Percentiles rank a stretch among this genome's conserved stretches.
Conservation (phyloP, 345 rosid genomes). For the Kandelia obovata region DNA sequence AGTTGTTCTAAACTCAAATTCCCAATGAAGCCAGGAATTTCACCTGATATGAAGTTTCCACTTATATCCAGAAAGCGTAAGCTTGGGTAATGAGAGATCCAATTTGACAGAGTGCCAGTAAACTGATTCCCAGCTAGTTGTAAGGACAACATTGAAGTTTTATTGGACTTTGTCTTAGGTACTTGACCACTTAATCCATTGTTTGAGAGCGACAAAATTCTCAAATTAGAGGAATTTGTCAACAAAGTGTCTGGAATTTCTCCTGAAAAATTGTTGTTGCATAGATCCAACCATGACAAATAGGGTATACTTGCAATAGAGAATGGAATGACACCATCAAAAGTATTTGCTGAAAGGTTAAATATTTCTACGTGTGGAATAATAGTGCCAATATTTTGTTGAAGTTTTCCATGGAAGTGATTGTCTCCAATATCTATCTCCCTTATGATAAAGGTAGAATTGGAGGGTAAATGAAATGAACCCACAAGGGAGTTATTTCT, state of each 20-base stretch:
- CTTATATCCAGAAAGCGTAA: background rate
- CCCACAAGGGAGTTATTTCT: background rate
- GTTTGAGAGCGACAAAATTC: background rate
- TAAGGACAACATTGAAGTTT: too few relatives aligned
- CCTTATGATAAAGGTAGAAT: too few relatives aligned
- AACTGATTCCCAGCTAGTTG: too few relatives aligned
- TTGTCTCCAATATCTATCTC: background rate
- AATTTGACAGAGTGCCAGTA: background rate
- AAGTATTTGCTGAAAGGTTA: background rate
- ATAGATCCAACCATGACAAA: too few relatives aligned
- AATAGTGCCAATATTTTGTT: background rate
- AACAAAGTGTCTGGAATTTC: conserved; percentile 1
- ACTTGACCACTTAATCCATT: background rate
- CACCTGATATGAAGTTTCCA: background rate
- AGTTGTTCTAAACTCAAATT: background rate
- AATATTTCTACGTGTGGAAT: background rate
- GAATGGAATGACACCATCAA: too few relatives aligned
- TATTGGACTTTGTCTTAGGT: too few relatives aligned
- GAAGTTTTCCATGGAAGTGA: background rate
- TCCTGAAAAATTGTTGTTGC: too few relatives aligned
- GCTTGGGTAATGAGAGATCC: background rate
- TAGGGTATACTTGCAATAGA: too few relatives aligned
- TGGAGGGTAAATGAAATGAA: too few relatives aligned
- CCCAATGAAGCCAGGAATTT: background rate
- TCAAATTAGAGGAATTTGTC: background rate